Evolutionary conservation across 805 yeast genomes (phyloP).

Genomic region (Saccharomyces eubayanus): DNA sequence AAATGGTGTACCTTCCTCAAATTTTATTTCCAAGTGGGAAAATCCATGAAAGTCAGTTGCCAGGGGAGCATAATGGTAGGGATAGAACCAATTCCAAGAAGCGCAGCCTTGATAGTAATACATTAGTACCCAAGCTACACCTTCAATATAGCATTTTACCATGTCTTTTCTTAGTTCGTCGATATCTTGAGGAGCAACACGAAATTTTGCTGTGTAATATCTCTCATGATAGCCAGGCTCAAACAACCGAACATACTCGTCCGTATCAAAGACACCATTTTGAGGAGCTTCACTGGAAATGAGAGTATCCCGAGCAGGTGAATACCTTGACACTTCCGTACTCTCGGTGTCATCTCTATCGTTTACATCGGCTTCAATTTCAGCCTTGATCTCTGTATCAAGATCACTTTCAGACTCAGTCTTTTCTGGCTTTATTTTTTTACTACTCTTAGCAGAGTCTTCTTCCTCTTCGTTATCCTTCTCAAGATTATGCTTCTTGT

Average conservation of each 20-base stretch:
- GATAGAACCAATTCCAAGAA: constrained; percentile 97
- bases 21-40: constrained; percentile 44
- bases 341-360: constrained; percentile 11
- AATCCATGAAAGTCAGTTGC: constrained; percentile 72
- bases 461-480: constrained; percentile 18
- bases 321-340: constrained; percentile 7
- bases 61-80: constrained; percentile 96
- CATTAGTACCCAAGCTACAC: constrained; percentile 90
- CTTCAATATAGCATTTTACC: constrained; percentile 74
- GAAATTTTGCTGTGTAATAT: constrained; percentile 72
- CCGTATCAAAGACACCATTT: constrained; percentile 36
- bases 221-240: constrained; percentile 82
- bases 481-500: constrained; percentile 21
- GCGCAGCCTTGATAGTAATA: constrained; percentile 97
- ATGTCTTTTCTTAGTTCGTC: constrained; percentile 48
- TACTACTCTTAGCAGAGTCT: constrained; percentile 4
- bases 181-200: constrained; percentile 46
- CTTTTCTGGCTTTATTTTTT: constrained; percentile 11
- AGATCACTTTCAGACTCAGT: constrained; percentile 12
- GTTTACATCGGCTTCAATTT: constrained; percentile 15
- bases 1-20: constrained; percentile 69
- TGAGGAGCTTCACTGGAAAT: constrained; percentile 23
- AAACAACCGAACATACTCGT: constrained; percentile 56
- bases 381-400: constrained; percentile 21
- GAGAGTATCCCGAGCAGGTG: constrained; percentile 6